Evolutionary conservation across 2,329 filamentous ascomycete species (phyloP), one percentile per base, ranked within the genome.

Genomic region (Coniochaeta pulveracea): DNA sequence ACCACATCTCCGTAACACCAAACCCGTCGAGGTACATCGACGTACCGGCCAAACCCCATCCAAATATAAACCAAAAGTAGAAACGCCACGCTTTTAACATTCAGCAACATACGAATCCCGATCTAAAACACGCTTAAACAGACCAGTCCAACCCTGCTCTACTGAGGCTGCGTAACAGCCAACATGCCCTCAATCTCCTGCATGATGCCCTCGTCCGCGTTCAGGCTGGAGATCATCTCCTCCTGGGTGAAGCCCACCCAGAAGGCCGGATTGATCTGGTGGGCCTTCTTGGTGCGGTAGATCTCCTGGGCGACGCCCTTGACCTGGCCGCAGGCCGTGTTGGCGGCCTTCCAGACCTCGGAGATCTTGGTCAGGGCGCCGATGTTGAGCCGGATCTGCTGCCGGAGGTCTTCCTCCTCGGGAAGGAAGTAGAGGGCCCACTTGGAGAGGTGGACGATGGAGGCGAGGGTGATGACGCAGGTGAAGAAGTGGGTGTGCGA

Each of bases 401-500:
- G 82, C 41, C 78, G 80, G 43, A 80, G 65, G 46, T 73, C 73
- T 40, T 76, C 76, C 47, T 77, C 76, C 44, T 75, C 69, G 39
- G 67, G 66, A 29, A 78, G 63, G 34, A 70, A 72, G 48, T 72
- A 72, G 14, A 78, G 62, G 34, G 63, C 78, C 74, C 85, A 93
- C 41, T 82, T 83, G 35, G 80, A 84, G 16, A 93, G 66, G 47
- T 91, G 83, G 4, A 89, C 80, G 44, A 88, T 81, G 6, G 83
- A 84, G 12, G 80, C 81, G 34, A 89, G 63, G 2, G 83, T 83
- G 32, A 91, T 63, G 24, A 82, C 78, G 49, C 84, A 91, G 21
- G 80, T 83, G 58, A 91, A 86, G 56, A 89, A 88, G 37, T 85
- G 84, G 0, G 76, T 86, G 56, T 93, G 85, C 19, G 73, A 74